Percentiles rank a stretch among this genome's conserved stretches.
These are phyloP conservation scores for Graphilbum ipis-grandicollis DNA, from an alignment of 2,329 filamentous ascomycete genomes.

Conservation along the genomic window DNA sequence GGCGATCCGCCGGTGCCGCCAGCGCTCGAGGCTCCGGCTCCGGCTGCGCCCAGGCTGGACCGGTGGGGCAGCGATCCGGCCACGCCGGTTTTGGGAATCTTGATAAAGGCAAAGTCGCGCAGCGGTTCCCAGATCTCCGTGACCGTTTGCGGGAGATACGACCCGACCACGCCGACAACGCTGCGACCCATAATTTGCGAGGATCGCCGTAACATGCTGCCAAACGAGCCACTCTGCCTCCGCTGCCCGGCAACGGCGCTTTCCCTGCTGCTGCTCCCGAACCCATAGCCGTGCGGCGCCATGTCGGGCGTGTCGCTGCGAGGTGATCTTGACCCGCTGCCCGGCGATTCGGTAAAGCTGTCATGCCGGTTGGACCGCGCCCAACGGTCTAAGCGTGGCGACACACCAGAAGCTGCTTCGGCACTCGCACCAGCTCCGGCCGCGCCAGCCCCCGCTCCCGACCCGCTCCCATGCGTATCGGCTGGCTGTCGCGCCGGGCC, in stretches of 20 bases:
- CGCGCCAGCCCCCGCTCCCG: not conserved
- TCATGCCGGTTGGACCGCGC: slow-evolving; percentile 35
- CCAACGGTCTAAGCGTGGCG: slow-evolving; percentile 32
- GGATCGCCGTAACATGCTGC: slow-evolving; percentile 81
- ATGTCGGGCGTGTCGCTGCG: slow-evolving; percentile 29
- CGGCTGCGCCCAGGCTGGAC: not conserved
- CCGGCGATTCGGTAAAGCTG: slow-evolving; percentile 34
- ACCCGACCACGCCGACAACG: slow-evolving; percentile 75
- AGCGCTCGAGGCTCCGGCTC: not conserved
- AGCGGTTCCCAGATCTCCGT: slow-evolving; percentile 96
- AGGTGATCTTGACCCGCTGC: slow-evolving; percentile 24
- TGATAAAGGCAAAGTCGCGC: slow-evolving; percentile 92
- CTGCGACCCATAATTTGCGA: slow-evolving; percentile 86
- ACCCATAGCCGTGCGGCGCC: slow-evolving; percentile 2
- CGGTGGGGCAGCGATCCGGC: not conserved
- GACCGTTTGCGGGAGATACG: slow-evolving; percentile 82
- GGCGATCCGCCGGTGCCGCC: slow-evolving; percentile 4
- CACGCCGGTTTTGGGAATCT: slow-evolving; percentile 35
- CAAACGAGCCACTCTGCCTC: slow-evolving; percentile 57
- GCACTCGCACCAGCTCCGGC: not conserved
- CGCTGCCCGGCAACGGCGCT: slow-evolving; percentile 17
- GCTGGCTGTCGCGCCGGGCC: slow-evolving; percentile 24
- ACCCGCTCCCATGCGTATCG: slow-evolving; percentile 11
- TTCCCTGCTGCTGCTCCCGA: slow-evolving; percentile 8
- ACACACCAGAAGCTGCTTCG: slow-evolving; percentile 17